Evolutionary conservation across 177 flowering plant genomes (phyloP).

Genomic region (Telopea speciosissima): DNA sequence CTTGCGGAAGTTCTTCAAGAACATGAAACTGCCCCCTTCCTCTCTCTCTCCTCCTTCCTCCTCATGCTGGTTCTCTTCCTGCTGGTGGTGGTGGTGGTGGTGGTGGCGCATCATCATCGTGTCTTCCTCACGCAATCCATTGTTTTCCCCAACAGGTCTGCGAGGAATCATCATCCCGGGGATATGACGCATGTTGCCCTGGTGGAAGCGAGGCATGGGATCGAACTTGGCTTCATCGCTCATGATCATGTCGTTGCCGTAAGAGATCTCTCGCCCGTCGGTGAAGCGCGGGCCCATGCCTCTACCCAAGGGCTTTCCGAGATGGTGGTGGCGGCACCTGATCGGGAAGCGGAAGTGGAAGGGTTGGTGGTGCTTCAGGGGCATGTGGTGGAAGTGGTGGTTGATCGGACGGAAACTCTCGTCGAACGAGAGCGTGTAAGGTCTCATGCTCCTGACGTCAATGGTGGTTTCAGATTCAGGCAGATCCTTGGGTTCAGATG

Average conservation of each 20-base stretch:
- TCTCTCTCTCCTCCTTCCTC: neutral
- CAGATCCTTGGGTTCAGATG: neutral
- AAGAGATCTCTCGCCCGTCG: conserved; percentile 11
- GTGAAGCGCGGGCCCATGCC: neutral
- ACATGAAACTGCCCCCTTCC: conserved; percentile 18
- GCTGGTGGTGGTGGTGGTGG: too few species aligned
- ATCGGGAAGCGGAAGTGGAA: conserved; percentile 21
- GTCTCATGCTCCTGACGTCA: neutral
- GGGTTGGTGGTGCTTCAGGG: conserved; percentile 9
- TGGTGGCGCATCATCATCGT: neutral
- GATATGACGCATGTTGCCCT: conserved; percentile 12
- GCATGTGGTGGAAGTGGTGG: conserved; percentile 25
- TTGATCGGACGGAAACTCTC: conserved; percentile 35
- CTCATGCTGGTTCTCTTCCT: too few species aligned
- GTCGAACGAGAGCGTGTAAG: conserved; percentile 1
- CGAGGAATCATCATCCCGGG: conserved; percentile 8
- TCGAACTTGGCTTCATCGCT: conserved; percentile 1
- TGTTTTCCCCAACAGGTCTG: too few species aligned
- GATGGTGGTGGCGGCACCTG: conserved; percentile 24
- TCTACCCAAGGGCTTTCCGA: neutral
- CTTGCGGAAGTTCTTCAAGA: conserved; percentile 29
- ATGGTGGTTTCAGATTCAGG: neutral
- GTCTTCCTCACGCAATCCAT: neutral
- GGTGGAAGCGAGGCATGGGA: neutral
- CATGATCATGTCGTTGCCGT: conserved; percentile 40